phyloP scores from a whole-genome alignment of 192 early-diverging fungal genomes.

The Rhizophagus prolifer region DNA sequence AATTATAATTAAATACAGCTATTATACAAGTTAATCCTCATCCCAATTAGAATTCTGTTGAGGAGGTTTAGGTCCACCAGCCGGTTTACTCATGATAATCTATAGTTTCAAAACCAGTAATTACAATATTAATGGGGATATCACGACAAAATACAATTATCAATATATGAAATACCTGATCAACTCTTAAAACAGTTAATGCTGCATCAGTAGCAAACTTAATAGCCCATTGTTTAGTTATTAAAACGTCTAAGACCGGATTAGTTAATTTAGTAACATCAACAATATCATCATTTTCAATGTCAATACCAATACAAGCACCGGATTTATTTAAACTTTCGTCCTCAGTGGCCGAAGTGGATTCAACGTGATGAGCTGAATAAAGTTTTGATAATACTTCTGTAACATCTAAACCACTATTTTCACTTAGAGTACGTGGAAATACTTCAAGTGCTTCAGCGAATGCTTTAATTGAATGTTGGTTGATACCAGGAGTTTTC shows the following conservation, averaged over 20 bases:
- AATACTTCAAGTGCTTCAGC: slow-evolving; percentile 93
- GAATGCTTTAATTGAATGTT: slow-evolving; percentile 95
- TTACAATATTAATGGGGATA: neutral
- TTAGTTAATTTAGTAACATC: slow-evolving; percentile 48
- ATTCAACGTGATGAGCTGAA: slow-evolving; percentile 78
- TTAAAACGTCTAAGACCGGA: slow-evolving; percentile 74
- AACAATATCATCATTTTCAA: slow-evolving; percentile 67
- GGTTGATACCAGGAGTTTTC: slow-evolving; percentile 91
- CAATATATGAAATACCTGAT: slow-evolving; percentile 62
- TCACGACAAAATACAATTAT: neutral
- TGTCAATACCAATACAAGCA: slow-evolving; percentile 81
- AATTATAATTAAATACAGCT: too few species aligned
- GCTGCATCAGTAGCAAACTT: slow-evolving; percentile 90
- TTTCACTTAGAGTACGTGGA: slow-evolving; percentile 91
- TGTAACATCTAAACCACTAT: slow-evolving; percentile 92
- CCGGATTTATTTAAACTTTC: slow-evolving; percentile 51
- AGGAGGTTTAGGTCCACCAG: slow-evolving; percentile 90
- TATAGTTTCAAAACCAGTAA: slow-evolving; percentile 26
- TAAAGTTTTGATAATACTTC: slow-evolving; percentile 90
- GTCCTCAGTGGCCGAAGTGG: neutral
- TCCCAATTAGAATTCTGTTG: slow-evolving; percentile 90
- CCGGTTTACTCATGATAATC: slow-evolving; percentile 98
- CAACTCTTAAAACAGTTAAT: slow-evolving; percentile 91
- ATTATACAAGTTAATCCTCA: slow-evolving; percentile 58
- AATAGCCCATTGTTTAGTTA: slow-evolving; percentile 86